Conservation (phyloP, 192 early-diverging fungal genomes). For the Irineochytrium annulatum region DNA sequence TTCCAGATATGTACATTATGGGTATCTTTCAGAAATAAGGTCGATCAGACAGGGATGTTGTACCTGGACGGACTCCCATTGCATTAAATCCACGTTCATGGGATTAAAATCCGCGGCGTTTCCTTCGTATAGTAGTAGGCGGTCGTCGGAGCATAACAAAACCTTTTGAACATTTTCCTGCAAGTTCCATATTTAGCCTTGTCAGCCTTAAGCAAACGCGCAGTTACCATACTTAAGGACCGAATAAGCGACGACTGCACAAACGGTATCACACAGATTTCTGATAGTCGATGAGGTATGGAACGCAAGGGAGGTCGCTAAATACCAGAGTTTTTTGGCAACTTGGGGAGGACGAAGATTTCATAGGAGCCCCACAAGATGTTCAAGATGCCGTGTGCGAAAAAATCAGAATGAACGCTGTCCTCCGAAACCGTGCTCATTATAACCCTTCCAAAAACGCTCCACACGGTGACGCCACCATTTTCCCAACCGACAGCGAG, state of each 20-base stretch:
- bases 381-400: not conserved
- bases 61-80: slow-evolving; percentile 72
- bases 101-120: slow-evolving; percentile 59
- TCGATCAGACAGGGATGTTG: slow-evolving; percentile 6
- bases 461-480: slow-evolving; percentile 74
- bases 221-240: slow-evolving; percentile 11
- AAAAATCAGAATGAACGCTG: slow-evolving; percentile 9
- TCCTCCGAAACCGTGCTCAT: slow-evolving; percentile 56
- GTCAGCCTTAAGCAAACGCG: not conserved
- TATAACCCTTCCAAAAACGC: slow-evolving; percentile 65
- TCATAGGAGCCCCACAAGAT: slow-evolving; percentile 63
- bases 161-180: slow-evolving; percentile 55
- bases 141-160: slow-evolving; percentile 65
- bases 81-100: slow-evolving; percentile 63
- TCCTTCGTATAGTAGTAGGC: slow-evolving; percentile 63
- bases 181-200: too few relatives aligned
- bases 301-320: not conserved
- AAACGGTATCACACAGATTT: slow-evolving; percentile 54
- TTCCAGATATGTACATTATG: slow-evolving; percentile 66
- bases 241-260: slow-evolving; percentile 48
- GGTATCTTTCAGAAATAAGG: slow-evolving; percentile 49
- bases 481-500: slow-evolving; percentile 64
- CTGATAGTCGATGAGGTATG: not conserved
- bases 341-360: slow-evolving; percentile 54
- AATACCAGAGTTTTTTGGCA: not conserved